Evolutionary conservation across 495 filamentous ascomycete species (phyloP).

Genomic region (Penicillium psychrofluorescens): DNA sequence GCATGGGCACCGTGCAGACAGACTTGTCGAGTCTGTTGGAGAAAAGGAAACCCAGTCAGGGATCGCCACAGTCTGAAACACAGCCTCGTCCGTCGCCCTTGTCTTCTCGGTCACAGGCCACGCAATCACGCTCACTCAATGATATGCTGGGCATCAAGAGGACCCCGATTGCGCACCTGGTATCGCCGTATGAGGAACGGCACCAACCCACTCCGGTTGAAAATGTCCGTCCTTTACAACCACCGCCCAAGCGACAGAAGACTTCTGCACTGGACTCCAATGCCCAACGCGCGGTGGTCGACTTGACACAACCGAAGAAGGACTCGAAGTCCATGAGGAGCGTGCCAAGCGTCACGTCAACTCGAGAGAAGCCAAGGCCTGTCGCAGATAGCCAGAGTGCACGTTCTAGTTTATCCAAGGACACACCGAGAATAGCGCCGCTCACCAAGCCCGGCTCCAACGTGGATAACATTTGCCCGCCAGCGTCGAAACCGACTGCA

Average conservation of each 20-base stretch:
- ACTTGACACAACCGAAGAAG: slow-evolving; percentile 11
- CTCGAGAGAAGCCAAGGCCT: not conserved
- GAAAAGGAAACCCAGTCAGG: slow-evolving; percentile 40
- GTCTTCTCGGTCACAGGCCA: not conserved
- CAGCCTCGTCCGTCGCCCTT: not conserved
- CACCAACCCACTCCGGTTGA: slow-evolving; percentile 2
- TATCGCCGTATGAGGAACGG: slow-evolving; percentile 44
- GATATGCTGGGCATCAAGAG: slow-evolving; percentile 50
- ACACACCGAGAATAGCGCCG: not conserved
- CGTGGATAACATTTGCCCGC: not conserved
- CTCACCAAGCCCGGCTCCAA: slow-evolving; percentile 1
- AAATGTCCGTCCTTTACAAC: slow-evolving; percentile 17
- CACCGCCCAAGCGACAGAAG: slow-evolving; percentile 44
- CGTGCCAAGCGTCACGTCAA: not conserved
- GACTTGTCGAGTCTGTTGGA: slow-evolving; percentile 68
- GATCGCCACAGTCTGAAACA: slow-evolving; percentile 15
- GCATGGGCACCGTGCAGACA: slow-evolving; percentile 61
- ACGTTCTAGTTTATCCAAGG: not conserved
- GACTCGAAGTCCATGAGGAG: not conserved
- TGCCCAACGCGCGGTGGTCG: slow-evolving; percentile 10
- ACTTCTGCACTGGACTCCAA: slow-evolving; percentile 5
- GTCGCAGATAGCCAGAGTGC: too few species aligned
- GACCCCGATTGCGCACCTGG: slow-evolving; percentile 37
- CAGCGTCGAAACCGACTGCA: not conserved
- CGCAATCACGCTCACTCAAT: slow-evolving; percentile 45